These are phyloP conservation scores for Yamadazyma songkhlaensis DNA, from an alignment of 1,139 yeast genomes.

Conservation along the genomic window DNA sequence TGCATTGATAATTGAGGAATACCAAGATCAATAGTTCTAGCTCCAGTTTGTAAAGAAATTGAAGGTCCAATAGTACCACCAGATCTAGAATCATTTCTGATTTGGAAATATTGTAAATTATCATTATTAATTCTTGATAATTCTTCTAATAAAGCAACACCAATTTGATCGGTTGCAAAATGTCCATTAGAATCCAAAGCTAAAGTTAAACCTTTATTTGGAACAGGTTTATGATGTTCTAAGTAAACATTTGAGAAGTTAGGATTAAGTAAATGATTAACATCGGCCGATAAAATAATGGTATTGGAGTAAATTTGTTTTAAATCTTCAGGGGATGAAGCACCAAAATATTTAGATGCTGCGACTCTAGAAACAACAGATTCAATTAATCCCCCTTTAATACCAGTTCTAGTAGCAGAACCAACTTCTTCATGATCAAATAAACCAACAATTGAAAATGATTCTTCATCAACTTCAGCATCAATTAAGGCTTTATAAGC, in stretches of 20 bases:
- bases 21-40: slow-evolving; percentile 45
- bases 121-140: slow-evolving; percentile 28
- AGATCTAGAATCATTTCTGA: slow-evolving; percentile 41
- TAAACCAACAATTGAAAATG: slow-evolving; percentile 36
- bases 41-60: slow-evolving; percentile 38
- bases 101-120: slow-evolving; percentile 40
- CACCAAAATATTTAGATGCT: slow-evolving; percentile 19
- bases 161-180: slow-evolving; percentile 43
- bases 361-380: slow-evolving; percentile 33
- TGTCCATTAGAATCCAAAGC: slow-evolving; percentile 43
- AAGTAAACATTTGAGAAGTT: slow-evolving; percentile 36
- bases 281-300: slow-evolving; percentile 43
- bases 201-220: slow-evolving; percentile 40
- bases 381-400: slow-evolving; percentile 37
- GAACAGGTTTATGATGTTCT: slow-evolving; percentile 38
- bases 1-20: slow-evolving; percentile 48
- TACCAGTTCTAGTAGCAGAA: slow-evolving; percentile 42
- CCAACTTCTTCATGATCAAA: slow-evolving; percentile 48
- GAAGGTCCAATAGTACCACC: slow-evolving; percentile 50
- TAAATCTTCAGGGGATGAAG: slow-evolving; percentile 20
- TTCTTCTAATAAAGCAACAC: slow-evolving; percentile 29
- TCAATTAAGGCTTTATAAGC: slow-evolving; percentile 37
- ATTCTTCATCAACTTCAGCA: slow-evolving; percentile 21
- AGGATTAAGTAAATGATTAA: slow-evolving; percentile 47
- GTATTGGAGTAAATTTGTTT: slow-evolving; percentile 32